phyloP scores from a whole-genome alignment of 2,329 filamentous ascomycete genomes.

The Saccharata proteae region DNA sequence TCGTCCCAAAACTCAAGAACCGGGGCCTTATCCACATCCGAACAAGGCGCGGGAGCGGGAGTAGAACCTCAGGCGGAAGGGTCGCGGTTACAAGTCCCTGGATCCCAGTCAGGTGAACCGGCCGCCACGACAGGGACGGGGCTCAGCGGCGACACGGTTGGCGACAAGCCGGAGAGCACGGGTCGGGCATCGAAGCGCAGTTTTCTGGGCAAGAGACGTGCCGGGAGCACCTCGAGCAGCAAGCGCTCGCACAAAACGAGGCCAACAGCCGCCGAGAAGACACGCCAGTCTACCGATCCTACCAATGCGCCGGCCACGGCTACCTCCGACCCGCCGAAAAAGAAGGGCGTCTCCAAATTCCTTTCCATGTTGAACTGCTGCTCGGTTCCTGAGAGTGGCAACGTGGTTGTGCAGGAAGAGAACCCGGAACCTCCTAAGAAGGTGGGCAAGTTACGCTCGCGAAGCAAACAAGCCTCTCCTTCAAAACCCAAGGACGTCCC shows the following conservation, averaged over 20 bases:
- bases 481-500: slow-evolving; percentile 28
- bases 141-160: slow-evolving; percentile 32
- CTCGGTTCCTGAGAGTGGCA: slow-evolving; percentile 46
- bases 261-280: slow-evolving; percentile 28
- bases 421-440: slow-evolving; percentile 36
- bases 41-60: slow-evolving; percentile 9
- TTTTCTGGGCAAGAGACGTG: slow-evolving; percentile 31
- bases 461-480: slow-evolving; percentile 21
- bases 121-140: slow-evolving; percentile 26
- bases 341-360: slow-evolving; percentile 23
- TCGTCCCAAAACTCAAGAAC: too few relatives aligned
- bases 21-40: slow-evolving; percentile 7
- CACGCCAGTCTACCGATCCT: slow-evolving; percentile 11
- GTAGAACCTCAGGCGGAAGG: slow-evolving; percentile 9
- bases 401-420: slow-evolving; percentile 41
- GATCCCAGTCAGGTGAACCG: slow-evolving; percentile 19
- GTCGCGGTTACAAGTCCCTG: slow-evolving; percentile 13
- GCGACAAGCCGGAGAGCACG: slow-evolving; percentile 31
- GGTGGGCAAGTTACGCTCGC: slow-evolving; percentile 23
- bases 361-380: slow-evolving; percentile 54
- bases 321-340: slow-evolving; percentile 17
- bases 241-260: slow-evolving; percentile 28
- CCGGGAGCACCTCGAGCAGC: slow-evolving; percentile 34
- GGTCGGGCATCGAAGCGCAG: slow-evolving; percentile 34
- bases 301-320: slow-evolving; percentile 21